Evolutionary conservation across 768 basidiomycete genomes (phyloP), one percentile per base, ranked within the genome.

Genomic region (Lepiota venenata): DNA sequence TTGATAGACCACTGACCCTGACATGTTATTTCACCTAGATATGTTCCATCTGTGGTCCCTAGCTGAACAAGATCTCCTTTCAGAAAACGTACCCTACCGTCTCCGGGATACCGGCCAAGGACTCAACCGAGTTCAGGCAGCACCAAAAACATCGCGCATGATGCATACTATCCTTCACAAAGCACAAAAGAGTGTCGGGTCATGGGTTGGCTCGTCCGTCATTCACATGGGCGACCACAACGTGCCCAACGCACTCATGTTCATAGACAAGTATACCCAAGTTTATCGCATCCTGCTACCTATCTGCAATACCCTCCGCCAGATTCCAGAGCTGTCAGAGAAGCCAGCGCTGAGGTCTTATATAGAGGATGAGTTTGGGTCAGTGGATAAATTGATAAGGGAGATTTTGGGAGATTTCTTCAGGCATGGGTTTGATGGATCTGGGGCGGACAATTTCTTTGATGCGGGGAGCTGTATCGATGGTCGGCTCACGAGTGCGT

Each of bases 241-340:
- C 62, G 88, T 91, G 18, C 88, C 88, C 4, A 91, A 89, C 61
- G 88, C 91, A 2, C 76, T 93, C 46, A 82, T 93, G 71, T 93
- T 93, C 77, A 91, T 93, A 61, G 89, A 93, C 78, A 93, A 93
- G 66, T 93, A 93, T 70, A 91, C 91, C 11, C 91, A 93, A 65
- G 88, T 93, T 45, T 93, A 93, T 70, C 87, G 91, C 60, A 93
- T 93, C 64, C 82, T 93, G 18, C 76, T 93, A 21, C 91, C 91
- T 3, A 88, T 93, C 55, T 92, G 89, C 74, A 93, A 87, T 60
- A 83, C 89, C 25, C 78, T 93, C 49, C 75, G 77, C 2, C 85
- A 91, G 58, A 87, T 93, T 55, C 83, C 87, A 12, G 61, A 64
- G n/a, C 71, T 93, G 18, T 73, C 76, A 6, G 72, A 80, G 47